phyloP scores from a whole-genome alignment of 768 basidiomycete species.

The Phaffia tasmanica region DNA sequence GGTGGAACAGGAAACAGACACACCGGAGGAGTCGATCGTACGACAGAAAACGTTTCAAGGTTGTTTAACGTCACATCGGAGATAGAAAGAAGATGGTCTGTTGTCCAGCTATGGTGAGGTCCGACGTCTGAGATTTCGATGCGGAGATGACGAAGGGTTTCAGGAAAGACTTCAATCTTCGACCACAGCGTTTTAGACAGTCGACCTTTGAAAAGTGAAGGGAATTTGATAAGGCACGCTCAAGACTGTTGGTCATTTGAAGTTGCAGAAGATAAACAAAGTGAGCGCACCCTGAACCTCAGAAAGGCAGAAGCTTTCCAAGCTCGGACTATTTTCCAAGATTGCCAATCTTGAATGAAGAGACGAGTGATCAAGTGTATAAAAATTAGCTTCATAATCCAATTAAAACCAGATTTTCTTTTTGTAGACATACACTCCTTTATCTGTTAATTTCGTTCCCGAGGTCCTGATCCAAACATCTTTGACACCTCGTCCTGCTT shows the following conservation, averaged over 20 bases:
- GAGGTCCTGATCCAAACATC: slow-evolving; percentile 18
- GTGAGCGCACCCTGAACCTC: slow-evolving; percentile 17
- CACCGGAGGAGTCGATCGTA: slow-evolving; percentile 17
- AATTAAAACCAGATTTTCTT: not conserved
- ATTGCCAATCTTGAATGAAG: not conserved
- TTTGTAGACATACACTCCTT: slow-evolving; percentile 10
- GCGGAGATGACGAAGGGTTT: slow-evolving; percentile 14
- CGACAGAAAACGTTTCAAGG: slow-evolving; percentile 14
- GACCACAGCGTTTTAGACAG: slow-evolving; percentile 12
- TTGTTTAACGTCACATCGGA: not conserved
- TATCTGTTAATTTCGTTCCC: slow-evolving; percentile 19
- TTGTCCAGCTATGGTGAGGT: slow-evolving; percentile 22
- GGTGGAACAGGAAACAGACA: slow-evolving; percentile 17
- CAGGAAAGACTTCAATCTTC: slow-evolving; percentile 14
- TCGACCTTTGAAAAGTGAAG: slow-evolving; percentile 6
- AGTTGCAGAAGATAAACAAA: not conserved
- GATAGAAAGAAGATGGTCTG: slow-evolving; percentile 15
- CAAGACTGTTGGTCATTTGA: too few species aligned
- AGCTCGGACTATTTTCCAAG: slow-evolving; percentile 9
- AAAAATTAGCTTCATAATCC: not conserved
- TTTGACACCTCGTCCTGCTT: slow-evolving; percentile 14
- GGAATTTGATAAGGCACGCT: not conserved
- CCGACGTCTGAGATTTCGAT: slow-evolving; percentile 21
- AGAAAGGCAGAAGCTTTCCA: slow-evolving; percentile 19
- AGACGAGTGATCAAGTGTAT: too few species aligned